Base-by-base conservation (phyloP, 768 basidiomycete genomes). In the Tulasnella sp. region DNA sequence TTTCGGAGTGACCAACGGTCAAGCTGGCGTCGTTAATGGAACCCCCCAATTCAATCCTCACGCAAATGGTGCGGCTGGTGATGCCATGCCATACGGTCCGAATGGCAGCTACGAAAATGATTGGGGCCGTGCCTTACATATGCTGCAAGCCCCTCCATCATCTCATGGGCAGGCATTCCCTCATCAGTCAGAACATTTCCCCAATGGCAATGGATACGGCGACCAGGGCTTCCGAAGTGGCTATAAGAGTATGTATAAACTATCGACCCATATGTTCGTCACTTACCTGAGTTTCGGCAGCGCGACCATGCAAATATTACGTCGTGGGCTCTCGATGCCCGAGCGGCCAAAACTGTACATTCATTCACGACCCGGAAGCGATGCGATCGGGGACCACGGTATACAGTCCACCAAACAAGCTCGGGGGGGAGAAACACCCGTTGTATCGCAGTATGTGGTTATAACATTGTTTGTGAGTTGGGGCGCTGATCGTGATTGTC, bases 351-450 rank as follows among this genome's bases (percentile, higher is more conserved):
- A 42, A 56, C 29, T 56, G 54, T 34, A 56, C 54, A 23, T 56
- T 56, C n/a, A 56, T 56, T n/a, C 54, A 56, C 21, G 54, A 56
- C n/a, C 54, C 54, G 42, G 54, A 56, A n/a, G 54, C 54, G 2
- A n/a, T 56, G 23, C 54, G 39, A n/a, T 15, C 6, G 23, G 31
- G 21, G n/a, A 31, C 21, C 15, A 19, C 27, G 4, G 49, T 31
- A 50, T 31, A 23, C 12, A 46, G 37, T 43, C 39, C 43, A 15
- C 54, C 54, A 56, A 17, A 25, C 49, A 50, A 32, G 31, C 6
- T 21, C 6, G 35, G 35, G 27, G 21, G 31, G 19, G 54, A 56
- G 4, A 25, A 42, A 29, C 54, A 56, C 40, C 54, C 54, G 7
- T 34, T 56, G 19, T 56, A 56, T 29, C 43, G 54, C 27, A 56